These are phyloP conservation scores for Nematodospora anomalae DNA, from an alignment of 1,139 yeast species.

Conservation along the genomic window DNA sequence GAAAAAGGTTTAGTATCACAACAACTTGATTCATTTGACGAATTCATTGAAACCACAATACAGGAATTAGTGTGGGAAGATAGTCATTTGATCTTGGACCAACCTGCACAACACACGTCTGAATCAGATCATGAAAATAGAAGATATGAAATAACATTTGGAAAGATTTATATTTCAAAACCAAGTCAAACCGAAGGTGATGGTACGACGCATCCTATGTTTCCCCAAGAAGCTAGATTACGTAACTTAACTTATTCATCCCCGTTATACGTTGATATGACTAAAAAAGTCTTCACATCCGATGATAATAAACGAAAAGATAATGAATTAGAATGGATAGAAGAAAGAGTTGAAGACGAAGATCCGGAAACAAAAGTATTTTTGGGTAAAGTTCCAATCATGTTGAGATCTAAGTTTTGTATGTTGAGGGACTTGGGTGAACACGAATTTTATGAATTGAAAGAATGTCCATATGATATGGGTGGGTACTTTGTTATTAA, in stretches of 20 bases:
- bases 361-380: conserved; percentile 71
- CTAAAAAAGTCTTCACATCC: conserved; percentile 82
- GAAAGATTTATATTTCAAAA: conserved; percentile 92
- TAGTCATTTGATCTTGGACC: conserved; percentile 88
- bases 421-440: conserved; percentile 90
- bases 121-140: conserved; percentile 87
- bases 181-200: conserved; percentile 99
- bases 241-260: conserved; percentile 95
- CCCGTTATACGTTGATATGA: conserved; percentile 94
- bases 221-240: conserved; percentile 96
- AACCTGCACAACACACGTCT: conserved; percentile 96
- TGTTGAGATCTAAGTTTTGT: conserved; percentile 96
- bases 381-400: conserved; percentile 96
- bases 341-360: conserved; percentile 54
- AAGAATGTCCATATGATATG: conserved; percentile 99
- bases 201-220: conserved; percentile 98
- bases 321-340: conserved; percentile 73
- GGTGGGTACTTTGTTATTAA: conserved; percentile 98
- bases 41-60: conserved; percentile 93
- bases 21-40: conserved; percentile 97
- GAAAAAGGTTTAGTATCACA: conserved; percentile 97
- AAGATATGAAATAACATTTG: conserved; percentile 93
- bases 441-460: conserved; percentile 89
- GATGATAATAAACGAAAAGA: conserved; percentile 62
- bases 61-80: conserved; percentile 98